These are phyloP conservation scores for Coniferiporia weirii DNA, from an alignment of 1,284 basidiomycete species.

Conservation along the genomic window DNA sequence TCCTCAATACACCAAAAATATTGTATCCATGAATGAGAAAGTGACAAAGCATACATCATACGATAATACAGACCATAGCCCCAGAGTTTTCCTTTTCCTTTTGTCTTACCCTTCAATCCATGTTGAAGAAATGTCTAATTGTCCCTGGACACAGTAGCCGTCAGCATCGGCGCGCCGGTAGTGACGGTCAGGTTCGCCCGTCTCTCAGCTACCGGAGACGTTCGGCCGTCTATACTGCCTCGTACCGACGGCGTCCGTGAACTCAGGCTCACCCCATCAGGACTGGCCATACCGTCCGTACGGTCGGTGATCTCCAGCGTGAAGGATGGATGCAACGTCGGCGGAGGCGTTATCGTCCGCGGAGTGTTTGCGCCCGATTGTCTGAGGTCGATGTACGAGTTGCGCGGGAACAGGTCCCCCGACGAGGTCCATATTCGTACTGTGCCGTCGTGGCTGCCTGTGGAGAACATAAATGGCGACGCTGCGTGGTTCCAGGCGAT, in stretches of 20 bases:
- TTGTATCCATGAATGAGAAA: too few species aligned
- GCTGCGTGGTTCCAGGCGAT: conserved; percentile 70
- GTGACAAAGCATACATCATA: too few species aligned
- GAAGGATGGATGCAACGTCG: conserved; percentile 2
- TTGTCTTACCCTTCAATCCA: too few species aligned
- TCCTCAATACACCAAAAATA: too few species aligned
- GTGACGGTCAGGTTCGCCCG: background rate
- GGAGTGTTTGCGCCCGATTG: conserved; percentile 12
- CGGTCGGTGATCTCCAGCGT: conserved; percentile 7
- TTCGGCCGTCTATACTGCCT: background rate
- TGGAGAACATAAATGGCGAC: conserved; percentile 74
- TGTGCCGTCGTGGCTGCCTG: conserved; percentile 69
- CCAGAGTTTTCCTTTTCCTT: too few species aligned
- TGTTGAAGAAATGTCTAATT: too few species aligned
- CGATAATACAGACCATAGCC: too few species aligned
- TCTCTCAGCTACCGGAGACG: background rate
- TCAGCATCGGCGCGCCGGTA: too few species aligned
- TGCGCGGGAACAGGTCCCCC: background rate
- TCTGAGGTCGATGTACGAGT: conserved; percentile 13
- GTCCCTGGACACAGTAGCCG: too few species aligned
- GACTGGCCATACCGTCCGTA: background rate
- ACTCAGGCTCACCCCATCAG: background rate
- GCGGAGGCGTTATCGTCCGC: conserved; percentile 8
- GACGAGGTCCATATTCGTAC: conserved; percentile 59
- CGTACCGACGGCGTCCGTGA: background rate